Base-by-base conservation (phyloP, 2,329 filamentous ascomycete species). In the Didymella arachidicola region DNA sequence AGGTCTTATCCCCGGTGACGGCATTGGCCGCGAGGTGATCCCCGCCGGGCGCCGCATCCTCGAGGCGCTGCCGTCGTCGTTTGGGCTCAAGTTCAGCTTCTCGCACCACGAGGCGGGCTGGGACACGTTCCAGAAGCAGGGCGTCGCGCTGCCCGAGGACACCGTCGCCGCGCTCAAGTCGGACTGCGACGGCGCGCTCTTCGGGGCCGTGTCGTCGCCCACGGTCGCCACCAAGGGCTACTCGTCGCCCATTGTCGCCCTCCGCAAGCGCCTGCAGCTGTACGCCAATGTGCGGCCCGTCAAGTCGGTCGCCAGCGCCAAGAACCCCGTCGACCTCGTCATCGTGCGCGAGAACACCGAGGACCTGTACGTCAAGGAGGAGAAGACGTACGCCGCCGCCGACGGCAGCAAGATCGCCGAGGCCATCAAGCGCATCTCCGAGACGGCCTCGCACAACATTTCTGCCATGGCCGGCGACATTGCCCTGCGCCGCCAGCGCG, bases 261-360 rank as follows among this genome's bases (percentile, higher is more conserved):
- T 99, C 67, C 92, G 95, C 82, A 99, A 98, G 84, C 88, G 88
- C 73, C 88, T 99, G 68, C 89, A 95, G 78, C 88, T 99, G 57
- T 99, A 97, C 80, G 95, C 95, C 81, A 99, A 99, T 77, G 93
- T 99, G 49, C 91, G 95, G 36, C 94, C 94, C 53, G 95, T 98
- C 78, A 97, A 97, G 83, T 90, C 90, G 44, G 87, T 92, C 63
- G 74, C 82, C 62, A 89, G 87, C 32, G 85, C 86, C 53, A 77
- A 79, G 10, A 76, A 76, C 48, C 89, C 90, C 63, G 93, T 97
- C 73, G 95, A 99, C 81, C 89, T 99, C 78, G 95, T 99, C 73
- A 99, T 98, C 72, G 95, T 98, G 54, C 91, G 95, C 66, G 95
- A 99, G 81, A 99, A 99, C 83, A 99, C 95, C 30, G 95, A 99